Conservation (phyloP, 1,139 yeast species). For the Magnusiomyces tetraspermus region DNA sequence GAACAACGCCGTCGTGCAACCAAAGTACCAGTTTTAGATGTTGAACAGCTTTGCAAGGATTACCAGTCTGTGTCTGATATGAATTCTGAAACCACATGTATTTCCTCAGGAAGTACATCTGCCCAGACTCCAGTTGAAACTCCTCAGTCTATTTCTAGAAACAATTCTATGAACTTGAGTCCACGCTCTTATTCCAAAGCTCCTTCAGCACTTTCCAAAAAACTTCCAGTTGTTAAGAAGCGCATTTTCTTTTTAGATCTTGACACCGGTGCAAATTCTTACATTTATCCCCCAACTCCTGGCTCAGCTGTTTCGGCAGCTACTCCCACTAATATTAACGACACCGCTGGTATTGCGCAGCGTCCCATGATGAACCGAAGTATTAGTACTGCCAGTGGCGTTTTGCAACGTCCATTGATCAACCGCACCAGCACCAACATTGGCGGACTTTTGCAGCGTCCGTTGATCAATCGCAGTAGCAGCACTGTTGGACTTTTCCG, state of each 20-base stretch:
- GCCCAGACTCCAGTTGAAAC: background rate
- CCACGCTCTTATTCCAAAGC: background rate
- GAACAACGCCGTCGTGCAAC: constrained; percentile 38
- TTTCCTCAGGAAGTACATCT: constrained; percentile 1
- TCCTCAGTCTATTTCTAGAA: background rate
- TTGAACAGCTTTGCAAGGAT: constrained; percentile 19
- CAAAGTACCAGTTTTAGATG: constrained; percentile 26
- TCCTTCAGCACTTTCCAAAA: background rate
- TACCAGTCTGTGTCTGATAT: constrained; percentile 20
- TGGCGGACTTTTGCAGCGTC: background rate
- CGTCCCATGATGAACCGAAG: background rate
- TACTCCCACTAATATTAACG: background rate
- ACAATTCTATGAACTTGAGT: background rate
- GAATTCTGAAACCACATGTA: constrained; percentile 29
- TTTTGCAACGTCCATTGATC: background rate
- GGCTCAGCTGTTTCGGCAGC: background rate
- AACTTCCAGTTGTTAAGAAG: constrained; percentile 21
- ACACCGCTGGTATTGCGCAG: background rate
- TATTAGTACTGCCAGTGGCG: background rate
- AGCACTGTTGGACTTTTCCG: background rate
- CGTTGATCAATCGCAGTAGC: background rate
- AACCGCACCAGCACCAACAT: too few relatives aligned
- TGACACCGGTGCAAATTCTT: constrained; percentile 30
- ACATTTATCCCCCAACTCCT: background rate
- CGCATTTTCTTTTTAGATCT: constrained; percentile 49